phyloP scores from a whole-genome alignment of 2,329 filamentous ascomycete species.

The Whalleya microplaca region DNA sequence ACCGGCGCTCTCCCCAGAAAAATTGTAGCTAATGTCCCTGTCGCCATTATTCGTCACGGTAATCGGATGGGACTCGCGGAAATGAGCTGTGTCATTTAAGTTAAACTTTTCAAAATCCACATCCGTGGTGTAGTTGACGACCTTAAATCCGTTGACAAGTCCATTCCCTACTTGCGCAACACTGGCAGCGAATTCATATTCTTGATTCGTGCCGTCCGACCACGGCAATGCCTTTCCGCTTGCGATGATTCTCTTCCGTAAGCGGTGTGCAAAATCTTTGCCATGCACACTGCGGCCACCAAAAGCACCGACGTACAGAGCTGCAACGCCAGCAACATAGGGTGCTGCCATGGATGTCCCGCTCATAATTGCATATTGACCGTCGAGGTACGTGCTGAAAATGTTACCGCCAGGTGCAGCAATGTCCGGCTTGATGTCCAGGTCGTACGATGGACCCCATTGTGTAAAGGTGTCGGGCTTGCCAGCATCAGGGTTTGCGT shows the following conservation, averaged over 20 bases:
- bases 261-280: constrained; percentile 33
- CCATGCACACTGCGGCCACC: constrained; percentile 39
- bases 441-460: constrained; percentile 49
- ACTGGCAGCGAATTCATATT: constrained; percentile 34
- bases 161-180: constrained; percentile 46
- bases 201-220: constrained; percentile 26
- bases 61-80: constrained; percentile 32
- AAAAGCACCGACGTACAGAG: constrained; percentile 39
- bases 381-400: constrained; percentile 46
- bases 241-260: constrained; percentile 39
- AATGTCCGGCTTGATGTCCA: constrained; percentile 48
- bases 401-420: constrained; percentile 49
- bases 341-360: constrained; percentile 56
- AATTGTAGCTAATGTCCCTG: constrained; percentile 39
- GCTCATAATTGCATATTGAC: constrained; percentile 43
- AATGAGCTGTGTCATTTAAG: constrained; percentile 49
- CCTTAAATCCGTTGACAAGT: constrained; percentile 47
- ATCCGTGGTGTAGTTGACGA: constrained; percentile 42
- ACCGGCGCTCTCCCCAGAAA: constrained; percentile 35
- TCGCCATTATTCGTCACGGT: constrained; percentile 43
- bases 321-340: constrained; percentile 48
- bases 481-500: constrained; percentile 36
- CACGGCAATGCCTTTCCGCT: constrained; percentile 35
- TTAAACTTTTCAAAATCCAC: constrained; percentile 45
- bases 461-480: constrained; percentile 44